Base-by-base conservation (phyloP, 768 basidiomycete species). In the Hysterangium stoloniferum region DNA sequence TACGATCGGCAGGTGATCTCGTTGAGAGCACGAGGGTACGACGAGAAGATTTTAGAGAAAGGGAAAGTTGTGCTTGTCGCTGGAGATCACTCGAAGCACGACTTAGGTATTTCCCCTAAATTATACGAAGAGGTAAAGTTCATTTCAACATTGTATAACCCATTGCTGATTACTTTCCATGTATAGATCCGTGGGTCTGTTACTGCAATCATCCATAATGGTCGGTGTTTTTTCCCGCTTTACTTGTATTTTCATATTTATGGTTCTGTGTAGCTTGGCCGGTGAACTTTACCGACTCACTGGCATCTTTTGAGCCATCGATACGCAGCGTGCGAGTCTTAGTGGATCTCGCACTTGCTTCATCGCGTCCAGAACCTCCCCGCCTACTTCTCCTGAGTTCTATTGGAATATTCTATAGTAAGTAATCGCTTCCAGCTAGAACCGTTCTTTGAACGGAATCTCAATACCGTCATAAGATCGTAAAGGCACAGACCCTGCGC, bases 361-460 rank as follows among this genome's bases (percentile, higher is more conserved):
- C 67, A 1, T 54, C 61, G 1, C 54, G 46, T 12, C 8, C 57
- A 0, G 28, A 24, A 1, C 62, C 66, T 2, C 66, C 69, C 8
- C 59, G 60, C 6, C 45, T 72, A 20, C 11, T 70, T 0, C 70
- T 66, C 55, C 52, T 62, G 13, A 70, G 70, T 48, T 64, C 65
- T 13, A 58, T 64, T 15, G 59, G 61, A 15, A 55, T 65, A 4
- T 59, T 66, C 28, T 53, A 56, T 29, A 63, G 69, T 69, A 42
- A 13, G 64, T 59, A 22, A 13, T 40, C 25, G 4, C 22, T 12
- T 6, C 32, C 19, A 24, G n/a, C n/a, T n/a, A n/a, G n/a, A n/a
- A n/a, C 34, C 19, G 1, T 17, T 22, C 9, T 28, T 11, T 19
- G 8, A 24, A 12, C 6, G 1, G 7, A 22, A 28, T 7, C 22